Conservation (phyloP, 2,329 filamentous ascomycete genomes). For the Verticillium dahliae region DNA sequence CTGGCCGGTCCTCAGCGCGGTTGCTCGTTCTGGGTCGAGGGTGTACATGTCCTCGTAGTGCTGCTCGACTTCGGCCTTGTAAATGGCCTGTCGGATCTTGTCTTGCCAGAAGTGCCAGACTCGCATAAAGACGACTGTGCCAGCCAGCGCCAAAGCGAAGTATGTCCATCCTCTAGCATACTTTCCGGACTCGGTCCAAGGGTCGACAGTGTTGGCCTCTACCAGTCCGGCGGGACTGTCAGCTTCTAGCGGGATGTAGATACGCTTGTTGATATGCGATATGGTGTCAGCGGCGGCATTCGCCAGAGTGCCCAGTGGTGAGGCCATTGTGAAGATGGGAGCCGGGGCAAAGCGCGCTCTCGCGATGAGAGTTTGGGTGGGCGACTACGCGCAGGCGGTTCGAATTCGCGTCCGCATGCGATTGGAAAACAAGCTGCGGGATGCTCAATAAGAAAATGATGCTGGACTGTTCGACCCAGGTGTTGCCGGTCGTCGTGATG, state of each 20-base stretch:
- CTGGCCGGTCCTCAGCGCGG: conserved; percentile 39
- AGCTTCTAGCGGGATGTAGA: conserved; percentile 52
- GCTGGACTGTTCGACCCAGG: neutral
- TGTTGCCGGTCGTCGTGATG: neutral
- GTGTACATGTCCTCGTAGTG: conserved; percentile 51
- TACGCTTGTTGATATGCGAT: conserved; percentile 42
- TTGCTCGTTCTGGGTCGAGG: conserved; percentile 40
- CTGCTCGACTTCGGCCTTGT: conserved; percentile 73
- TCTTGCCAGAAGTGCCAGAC: conserved; percentile 90
- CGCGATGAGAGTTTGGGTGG: conserved; percentile 5
- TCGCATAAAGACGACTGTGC: conserved; percentile 60
- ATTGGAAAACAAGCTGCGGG: conserved; percentile 13
- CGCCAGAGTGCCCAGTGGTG: conserved; percentile 24
- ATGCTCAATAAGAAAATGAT: neutral
- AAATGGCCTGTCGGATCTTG: conserved; percentile 82
- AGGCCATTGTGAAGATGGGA: conserved; percentile 28
- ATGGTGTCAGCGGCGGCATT: conserved; percentile 26
- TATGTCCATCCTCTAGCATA: conserved; percentile 87
- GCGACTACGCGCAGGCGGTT: conserved; percentile 18
- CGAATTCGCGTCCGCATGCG: conserved; percentile 7
- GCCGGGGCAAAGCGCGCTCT: conserved; percentile 12
- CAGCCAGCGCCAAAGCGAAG: conserved; percentile 69
- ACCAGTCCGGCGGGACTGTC: conserved; percentile 55
- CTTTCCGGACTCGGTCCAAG: conserved; percentile 76
- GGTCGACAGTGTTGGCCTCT: conserved; percentile 62